Evolutionary conservation across 768 basidiomycete species (phyloP).

Genomic region (Suillus cothurnatus): DNA sequence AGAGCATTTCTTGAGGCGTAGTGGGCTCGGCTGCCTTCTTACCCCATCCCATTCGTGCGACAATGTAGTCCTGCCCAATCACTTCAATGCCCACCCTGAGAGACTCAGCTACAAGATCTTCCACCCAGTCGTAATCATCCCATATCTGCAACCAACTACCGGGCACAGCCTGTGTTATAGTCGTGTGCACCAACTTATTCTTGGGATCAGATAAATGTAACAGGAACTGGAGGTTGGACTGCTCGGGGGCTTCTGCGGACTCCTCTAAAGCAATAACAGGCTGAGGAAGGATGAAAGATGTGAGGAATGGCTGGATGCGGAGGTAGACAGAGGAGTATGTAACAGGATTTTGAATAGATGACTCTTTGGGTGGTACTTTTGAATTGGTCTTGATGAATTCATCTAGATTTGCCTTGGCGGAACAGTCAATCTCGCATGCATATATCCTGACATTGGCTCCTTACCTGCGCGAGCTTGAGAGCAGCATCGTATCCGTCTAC

Average conservation of each 20-base stretch:
- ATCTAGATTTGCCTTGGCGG: conserved; percentile 69
- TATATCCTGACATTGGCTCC: conserved; percentile 10
- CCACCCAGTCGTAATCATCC: conserved; percentile 95
- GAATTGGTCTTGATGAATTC: conserved; percentile 71
- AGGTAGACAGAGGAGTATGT: conserved; percentile 91
- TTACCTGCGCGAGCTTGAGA: conserved; percentile 81
- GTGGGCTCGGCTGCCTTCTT: conserved; percentile 29
- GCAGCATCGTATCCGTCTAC: conserved; percentile 87
- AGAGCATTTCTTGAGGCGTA: conserved; percentile 5
- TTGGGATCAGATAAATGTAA: conserved; percentile 72
- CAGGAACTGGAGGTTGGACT: conserved; percentile 60
- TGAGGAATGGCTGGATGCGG: conserved; percentile 87
- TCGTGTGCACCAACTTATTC: conserved; percentile 75
- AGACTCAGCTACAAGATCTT: conserved; percentile 89
- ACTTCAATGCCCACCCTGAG: conserved; percentile 86
- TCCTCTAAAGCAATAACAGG: conserved; percentile 25
- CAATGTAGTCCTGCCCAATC: conserved; percentile 90
- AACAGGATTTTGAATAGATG: conserved; percentile 55
- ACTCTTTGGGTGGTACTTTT: conserved; percentile 28
- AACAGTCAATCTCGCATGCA: conserved; percentile 4
- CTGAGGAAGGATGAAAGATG: conserved; percentile 49
- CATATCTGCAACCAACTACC: conserved; percentile 86
- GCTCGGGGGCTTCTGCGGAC: conserved; percentile 18
- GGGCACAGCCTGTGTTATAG: conserved; percentile 83
- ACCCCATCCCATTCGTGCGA: conserved; percentile 83